Base-by-base conservation (phyloP, 129 eudicot genomes). In the Daucus carota region DNA sequence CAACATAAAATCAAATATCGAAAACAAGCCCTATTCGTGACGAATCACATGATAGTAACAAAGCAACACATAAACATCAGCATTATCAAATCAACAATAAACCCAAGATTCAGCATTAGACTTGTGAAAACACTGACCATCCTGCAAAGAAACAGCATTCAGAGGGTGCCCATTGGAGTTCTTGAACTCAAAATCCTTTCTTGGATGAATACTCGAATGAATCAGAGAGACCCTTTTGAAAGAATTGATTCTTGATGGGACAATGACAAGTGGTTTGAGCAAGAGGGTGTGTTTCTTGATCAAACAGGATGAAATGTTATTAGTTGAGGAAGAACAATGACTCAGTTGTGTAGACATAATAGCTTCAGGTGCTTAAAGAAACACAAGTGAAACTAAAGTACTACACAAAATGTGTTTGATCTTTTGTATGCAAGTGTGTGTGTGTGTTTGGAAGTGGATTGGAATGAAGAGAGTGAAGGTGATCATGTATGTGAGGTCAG, bases 161-260 rank as follows among this genome's bases (percentile, higher is more conserved):
- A 88, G 77, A 80, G 87, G 93, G 77, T 81, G 79, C 87, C 94
- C 94, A 88, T 92, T 87, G 38, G 92, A 85, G 81, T 86, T 81
- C 38, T 83, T 86, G 79, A 85, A 82, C 81, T 88, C 86, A 84
- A 90, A 86, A 29, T 90, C 86, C 62, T 82, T 82, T 76, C 82
- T 84, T n/a, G 77, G 78, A 75, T 81, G 83, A 78, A 83, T 80
- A 80, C 80, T 85, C 20, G 93, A 81, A 52, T 66, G 86, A 86
- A 82, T 83, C 70, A 78, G 81, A 70, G 87, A 77, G 2, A 74
- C 86, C 89, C 96, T 85, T 77, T 76, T 92, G 73, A 73, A 80
- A 57, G 73, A 75, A 72, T 72, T 77, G 36, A 73, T 41, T 78
- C 70, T 79, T 73, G 45, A 75, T 69, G 87, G 81, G 42, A 81